Conservation (phyloP, 768 basidiomycete genomes). For the Rickenella mellea region DNA sequence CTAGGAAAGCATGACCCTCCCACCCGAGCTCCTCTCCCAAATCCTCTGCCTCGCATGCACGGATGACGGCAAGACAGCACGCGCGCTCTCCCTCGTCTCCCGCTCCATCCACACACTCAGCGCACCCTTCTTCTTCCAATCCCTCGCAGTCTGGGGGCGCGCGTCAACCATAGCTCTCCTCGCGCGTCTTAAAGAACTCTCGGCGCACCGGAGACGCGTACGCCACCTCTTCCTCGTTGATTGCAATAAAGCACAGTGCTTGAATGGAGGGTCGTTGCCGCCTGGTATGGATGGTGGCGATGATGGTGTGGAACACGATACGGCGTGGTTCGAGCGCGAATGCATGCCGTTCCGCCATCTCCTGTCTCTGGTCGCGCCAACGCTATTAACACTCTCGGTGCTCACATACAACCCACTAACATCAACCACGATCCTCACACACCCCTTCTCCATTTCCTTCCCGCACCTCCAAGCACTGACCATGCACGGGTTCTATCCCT, state of each 20-base stretch:
- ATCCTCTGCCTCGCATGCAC: slow-evolving; percentile 26
- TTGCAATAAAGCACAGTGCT: too few species aligned
- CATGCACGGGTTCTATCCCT: background rate
- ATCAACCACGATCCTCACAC: background rate
- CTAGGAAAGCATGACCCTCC: slow-evolving; percentile 15
- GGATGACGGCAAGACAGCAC: slow-evolving; percentile 25
- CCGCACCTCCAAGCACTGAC: background rate
- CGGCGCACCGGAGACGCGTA: background rate
- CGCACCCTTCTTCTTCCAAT: slow-evolving; percentile 17
- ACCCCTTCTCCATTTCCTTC: background rate
- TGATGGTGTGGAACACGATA: background rate
- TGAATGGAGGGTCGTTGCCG: too few species aligned
- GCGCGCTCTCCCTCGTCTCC: slow-evolving; percentile 27
- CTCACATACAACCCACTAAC: too few species aligned
- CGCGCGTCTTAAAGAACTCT: background rate
- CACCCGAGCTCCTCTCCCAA: slow-evolving; percentile 19
- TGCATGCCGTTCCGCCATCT: background rate
- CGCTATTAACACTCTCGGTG: background rate
- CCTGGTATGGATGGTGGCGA: background rate
- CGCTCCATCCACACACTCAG: slow-evolving; percentile 18
- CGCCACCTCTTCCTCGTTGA: background rate
- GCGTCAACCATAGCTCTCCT: background rate
- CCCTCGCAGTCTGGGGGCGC: too few species aligned
- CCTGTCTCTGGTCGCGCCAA: background rate
- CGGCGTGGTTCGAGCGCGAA: too few species aligned